phyloP scores from a whole-genome alignment of 2,329 filamentous ascomycete genomes.

The Penicillium sp. region DNA sequence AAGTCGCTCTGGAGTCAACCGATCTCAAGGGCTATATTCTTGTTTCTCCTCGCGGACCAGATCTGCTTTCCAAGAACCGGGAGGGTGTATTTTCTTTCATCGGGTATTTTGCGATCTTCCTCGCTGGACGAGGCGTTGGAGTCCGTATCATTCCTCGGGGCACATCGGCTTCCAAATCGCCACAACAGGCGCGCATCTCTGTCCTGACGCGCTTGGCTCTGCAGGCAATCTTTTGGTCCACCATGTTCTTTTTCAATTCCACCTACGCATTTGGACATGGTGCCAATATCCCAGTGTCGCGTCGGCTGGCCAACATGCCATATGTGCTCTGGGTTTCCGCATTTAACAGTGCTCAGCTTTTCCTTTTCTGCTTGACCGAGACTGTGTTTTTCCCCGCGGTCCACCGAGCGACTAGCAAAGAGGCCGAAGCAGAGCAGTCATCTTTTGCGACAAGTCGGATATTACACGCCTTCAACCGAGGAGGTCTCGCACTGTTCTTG shows the following conservation, averaged over 20 bases:
- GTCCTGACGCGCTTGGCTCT: slow-evolving; percentile 63
- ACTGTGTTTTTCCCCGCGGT: slow-evolving; percentile 72
- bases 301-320: slow-evolving; percentile 86
- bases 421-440: slow-evolving; percentile 63
- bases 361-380: slow-evolving; percentile 76
- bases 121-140: slow-evolving; percentile 81
- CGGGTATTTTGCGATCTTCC: slow-evolving; percentile 92
- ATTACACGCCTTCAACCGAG: slow-evolving; percentile 82
- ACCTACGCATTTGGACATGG: slow-evolving; percentile 68
- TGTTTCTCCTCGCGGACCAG: slow-evolving; percentile 68
- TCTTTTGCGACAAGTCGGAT: slow-evolving; percentile 73
- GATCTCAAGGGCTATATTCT: slow-evolving; percentile 79
- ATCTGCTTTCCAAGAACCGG: slow-evolving; percentile 83
- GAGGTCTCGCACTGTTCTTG: slow-evolving; percentile 81
- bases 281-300: slow-evolving; percentile 67
- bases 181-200: slow-evolving; percentile 49
- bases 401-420: slow-evolving; percentile 56
- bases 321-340: slow-evolving; percentile 92
- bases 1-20: slow-evolving; percentile 72
- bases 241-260: slow-evolving; percentile 68
- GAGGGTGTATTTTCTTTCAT: slow-evolving; percentile 95
- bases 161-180: slow-evolving; percentile 47
- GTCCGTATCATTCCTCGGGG: slow-evolving; percentile 71
- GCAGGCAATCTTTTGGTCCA: slow-evolving; percentile 67
- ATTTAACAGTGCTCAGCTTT: slow-evolving; percentile 82